Conservation (phyloP, 2,329 filamentous ascomycete genomes). For the Fusarium robinianum region DNA sequence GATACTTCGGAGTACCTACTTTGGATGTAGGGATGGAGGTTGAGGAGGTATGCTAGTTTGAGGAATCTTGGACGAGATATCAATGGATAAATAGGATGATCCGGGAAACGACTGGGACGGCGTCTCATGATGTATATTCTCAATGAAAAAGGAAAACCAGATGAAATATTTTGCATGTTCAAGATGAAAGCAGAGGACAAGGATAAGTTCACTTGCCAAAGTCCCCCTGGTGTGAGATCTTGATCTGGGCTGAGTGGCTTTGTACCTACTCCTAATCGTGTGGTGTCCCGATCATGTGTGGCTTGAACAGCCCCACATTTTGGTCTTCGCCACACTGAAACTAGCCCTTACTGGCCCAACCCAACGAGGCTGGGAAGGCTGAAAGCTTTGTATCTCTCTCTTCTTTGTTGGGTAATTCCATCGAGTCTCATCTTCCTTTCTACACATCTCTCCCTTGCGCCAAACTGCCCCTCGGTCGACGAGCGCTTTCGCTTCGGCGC, state of each 20-base stretch:
- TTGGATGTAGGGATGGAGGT: too few relatives aligned
- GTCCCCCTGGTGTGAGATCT: too few relatives aligned
- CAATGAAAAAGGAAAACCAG: slow-evolving; percentile 2
- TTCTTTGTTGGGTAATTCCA: background rate
- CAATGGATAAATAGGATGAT: background rate
- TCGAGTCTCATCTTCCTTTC: too few relatives aligned
- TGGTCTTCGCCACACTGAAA: slow-evolving; percentile 14
- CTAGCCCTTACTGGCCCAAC: background rate
- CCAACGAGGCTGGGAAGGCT: slow-evolving; percentile 37
- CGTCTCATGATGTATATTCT: background rate
- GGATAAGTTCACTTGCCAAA: too few relatives aligned
- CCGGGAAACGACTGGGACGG: background rate
- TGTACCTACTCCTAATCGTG: too few relatives aligned
- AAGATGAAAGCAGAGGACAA: too few relatives aligned
- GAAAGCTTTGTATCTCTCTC: slow-evolving; percentile 14
- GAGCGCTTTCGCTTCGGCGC: background rate
- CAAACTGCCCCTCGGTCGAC: background rate
- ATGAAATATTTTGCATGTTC: background rate
- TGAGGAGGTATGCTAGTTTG: too few relatives aligned
- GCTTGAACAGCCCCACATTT: too few relatives aligned
- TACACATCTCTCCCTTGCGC: too few relatives aligned
- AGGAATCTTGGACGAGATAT: background rate
- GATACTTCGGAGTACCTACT: too few relatives aligned
- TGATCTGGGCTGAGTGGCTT: too few relatives aligned
- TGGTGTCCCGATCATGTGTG: too few relatives aligned